Percentiles rank a stretch among this genome's conserved stretches.
Conservation (phyloP, 352 stramenopile species). For the Phytophthora pluvialis region DNA sequence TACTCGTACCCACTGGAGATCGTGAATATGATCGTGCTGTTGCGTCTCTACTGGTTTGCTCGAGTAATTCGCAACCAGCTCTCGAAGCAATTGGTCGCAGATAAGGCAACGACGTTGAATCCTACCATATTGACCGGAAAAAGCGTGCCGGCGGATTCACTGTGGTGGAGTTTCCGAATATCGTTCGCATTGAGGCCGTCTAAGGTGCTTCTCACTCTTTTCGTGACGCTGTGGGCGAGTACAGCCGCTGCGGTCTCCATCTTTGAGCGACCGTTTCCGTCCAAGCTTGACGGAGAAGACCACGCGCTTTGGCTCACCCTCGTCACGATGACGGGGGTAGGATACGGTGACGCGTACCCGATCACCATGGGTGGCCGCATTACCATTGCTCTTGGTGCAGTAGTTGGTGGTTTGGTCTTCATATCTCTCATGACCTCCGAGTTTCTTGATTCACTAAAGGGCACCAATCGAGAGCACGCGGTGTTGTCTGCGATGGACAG, state of each 20-base stretch:
- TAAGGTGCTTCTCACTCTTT: constrained; percentile 50
- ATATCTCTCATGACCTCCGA: constrained; percentile 70
- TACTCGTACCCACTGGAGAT: constrained; percentile 72
- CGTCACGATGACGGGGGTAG: constrained; percentile 66
- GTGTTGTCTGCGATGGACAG: constrained; percentile 54
- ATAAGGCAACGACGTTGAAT: constrained; percentile 35
- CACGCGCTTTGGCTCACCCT: constrained; percentile 71
- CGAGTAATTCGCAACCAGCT: constrained; percentile 60
- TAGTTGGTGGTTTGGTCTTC: constrained; percentile 58
- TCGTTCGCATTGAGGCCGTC: constrained; percentile 49
- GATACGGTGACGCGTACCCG: constrained; percentile 66
- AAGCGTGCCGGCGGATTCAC: constrained; percentile 43
- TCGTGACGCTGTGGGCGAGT: constrained; percentile 53
- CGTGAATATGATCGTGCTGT: constrained; percentile 62
- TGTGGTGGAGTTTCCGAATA: constrained; percentile 66
- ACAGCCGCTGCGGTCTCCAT: constrained; percentile 61
- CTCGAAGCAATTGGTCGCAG: constrained; percentile 40
- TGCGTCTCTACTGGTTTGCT: constrained; percentile 69
- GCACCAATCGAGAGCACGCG: constrained; percentile 58
- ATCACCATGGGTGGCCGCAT: constrained; percentile 55
- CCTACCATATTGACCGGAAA: constrained; percentile 28
- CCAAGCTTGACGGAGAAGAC: constrained; percentile 58
- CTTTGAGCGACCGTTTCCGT: constrained; percentile 67
- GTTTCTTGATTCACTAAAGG: constrained; percentile 67
- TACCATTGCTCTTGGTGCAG: constrained; percentile 52